These are phyloP conservation scores for Aspergillus coremiiformis DNA, from an alignment of 495 filamentous ascomycete species.

Conservation along the genomic window DNA sequence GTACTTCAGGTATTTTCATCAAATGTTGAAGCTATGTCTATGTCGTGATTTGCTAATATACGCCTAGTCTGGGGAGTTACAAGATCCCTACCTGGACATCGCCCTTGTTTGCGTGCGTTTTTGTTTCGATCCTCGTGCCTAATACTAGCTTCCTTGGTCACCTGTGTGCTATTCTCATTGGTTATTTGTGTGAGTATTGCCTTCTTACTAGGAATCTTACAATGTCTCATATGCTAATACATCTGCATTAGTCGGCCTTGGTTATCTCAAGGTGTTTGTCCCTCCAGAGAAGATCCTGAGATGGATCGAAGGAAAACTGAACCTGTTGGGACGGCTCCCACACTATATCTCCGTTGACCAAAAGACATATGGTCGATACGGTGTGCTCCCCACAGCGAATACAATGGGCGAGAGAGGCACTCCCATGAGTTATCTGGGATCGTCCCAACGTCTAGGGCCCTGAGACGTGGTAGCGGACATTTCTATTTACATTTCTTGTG, in stretches of 20 bases:
- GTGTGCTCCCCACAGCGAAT: slow-evolving; percentile 64
- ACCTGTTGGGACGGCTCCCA: slow-evolving; percentile 71
- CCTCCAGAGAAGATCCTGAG: slow-evolving; percentile 75
- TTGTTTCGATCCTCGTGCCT: slow-evolving; percentile 67
- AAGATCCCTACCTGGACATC: slow-evolving; percentile 89
- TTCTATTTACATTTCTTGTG: slow-evolving; percentile 26
- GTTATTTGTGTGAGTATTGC: slow-evolving; percentile 67
- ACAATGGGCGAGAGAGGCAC: slow-evolving; percentile 34
- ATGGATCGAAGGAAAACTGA: slow-evolving; percentile 78
- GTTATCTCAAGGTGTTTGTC: slow-evolving; percentile 76
- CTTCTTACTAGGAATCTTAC: neutral
- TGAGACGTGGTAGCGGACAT: slow-evolving; percentile 20
- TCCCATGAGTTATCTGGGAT: slow-evolving; percentile 52
- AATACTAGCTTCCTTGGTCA: slow-evolving; percentile 81
- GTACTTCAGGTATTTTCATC: slow-evolving; percentile 50
- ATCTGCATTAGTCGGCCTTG: slow-evolving; percentile 56
- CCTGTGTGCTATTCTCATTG: slow-evolving; percentile 68
- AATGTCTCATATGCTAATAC: slow-evolving; percentile 8
- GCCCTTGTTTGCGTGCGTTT: slow-evolving; percentile 64
- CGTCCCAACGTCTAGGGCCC: slow-evolving; percentile 58
- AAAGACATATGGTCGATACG: slow-evolving; percentile 93
- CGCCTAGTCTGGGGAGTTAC: slow-evolving; percentile 46
- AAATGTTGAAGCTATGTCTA: neutral
- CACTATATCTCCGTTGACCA: slow-evolving; percentile 91
- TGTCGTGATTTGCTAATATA: slow-evolving; percentile 2